These are phyloP conservation scores for Vicia faba DNA, from an alignment of 306 rosid species.

Conservation along the genomic window DNA sequence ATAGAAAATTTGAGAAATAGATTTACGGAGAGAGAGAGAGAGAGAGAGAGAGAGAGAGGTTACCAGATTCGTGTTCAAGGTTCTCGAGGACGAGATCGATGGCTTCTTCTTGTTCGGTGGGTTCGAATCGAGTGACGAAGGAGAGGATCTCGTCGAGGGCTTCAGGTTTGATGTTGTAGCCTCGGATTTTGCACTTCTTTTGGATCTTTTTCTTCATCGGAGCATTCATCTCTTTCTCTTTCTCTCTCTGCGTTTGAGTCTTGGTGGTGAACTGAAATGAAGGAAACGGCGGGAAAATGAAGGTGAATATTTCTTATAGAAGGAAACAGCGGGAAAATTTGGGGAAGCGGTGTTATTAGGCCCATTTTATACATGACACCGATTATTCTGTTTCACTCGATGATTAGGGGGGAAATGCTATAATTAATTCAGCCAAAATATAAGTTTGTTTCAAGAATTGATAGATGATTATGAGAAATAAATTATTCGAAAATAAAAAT, in stretches of 20 bases:
- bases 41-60: not conserved
- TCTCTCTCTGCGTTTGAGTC: not conserved
- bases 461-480: too few species aligned
- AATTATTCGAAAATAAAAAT: too few species aligned
- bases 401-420: not conserved
- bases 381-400: not conserved
- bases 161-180: conserved; percentile 65
- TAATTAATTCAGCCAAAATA: too few species aligned
- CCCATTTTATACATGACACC: not conserved
- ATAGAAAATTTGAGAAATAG: not conserved
- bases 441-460: too few species aligned
- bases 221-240: conserved; percentile 50
- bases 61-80: conserved; percentile 62
- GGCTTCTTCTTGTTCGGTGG: conserved; percentile 59
- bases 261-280: not conserved
- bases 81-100: conserved; percentile 64
- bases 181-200: conserved; percentile 78
- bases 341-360: not conserved
- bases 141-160: conserved; percentile 78
- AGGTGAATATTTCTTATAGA: not conserved
- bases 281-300: conserved; percentile 52
- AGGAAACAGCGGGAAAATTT: conserved; percentile 47
- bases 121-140: conserved; percentile 57
- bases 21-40: not conserved
- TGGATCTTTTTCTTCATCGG: conserved; percentile 67